Evolutionary conservation across 208 protist species (phyloP).

Genomic region (Leishmania arabica): DNA sequence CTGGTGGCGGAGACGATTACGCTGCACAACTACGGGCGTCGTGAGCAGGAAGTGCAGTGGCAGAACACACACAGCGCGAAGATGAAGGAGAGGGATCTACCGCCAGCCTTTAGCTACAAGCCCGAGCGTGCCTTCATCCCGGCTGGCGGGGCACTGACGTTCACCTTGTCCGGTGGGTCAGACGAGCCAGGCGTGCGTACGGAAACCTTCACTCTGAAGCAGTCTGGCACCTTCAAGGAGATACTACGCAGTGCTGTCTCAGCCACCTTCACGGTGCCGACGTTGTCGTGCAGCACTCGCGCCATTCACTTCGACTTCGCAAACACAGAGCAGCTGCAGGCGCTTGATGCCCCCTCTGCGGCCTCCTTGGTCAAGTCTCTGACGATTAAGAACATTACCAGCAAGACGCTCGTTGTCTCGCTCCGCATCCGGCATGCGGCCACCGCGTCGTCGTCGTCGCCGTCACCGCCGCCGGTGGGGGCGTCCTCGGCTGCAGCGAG

Average conservation of each 20-base stretch:
- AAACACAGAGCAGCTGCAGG: conserved; percentile 38
- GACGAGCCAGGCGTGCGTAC: conserved; percentile 52
- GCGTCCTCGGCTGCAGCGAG: conserved; percentile 7
- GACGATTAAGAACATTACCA: conserved; percentile 89
- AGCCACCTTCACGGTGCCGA: conserved; percentile 86
- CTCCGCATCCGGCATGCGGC: conserved; percentile 50
- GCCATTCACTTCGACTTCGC: conserved; percentile 87
- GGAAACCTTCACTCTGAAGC: conserved; percentile 88
- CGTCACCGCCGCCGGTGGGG: conserved; percentile 16
- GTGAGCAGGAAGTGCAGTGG: conserved; percentile 92
- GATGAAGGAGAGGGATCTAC: conserved; percentile 66
- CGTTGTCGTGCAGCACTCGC: conserved; percentile 78
- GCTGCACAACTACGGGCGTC: conserved; percentile 91
- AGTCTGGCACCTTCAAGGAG: conserved; percentile 75
- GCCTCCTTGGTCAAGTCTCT: conserved; percentile 63
- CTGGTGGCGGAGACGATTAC: conserved; percentile 49
- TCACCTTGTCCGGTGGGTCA: conserved; percentile 65
- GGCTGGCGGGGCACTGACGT: conserved; percentile 46
- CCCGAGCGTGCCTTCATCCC: conserved; percentile 84
- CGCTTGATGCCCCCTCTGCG: not conserved
- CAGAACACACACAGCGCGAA: conserved; percentile 63
- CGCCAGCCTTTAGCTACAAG: conserved; percentile 74
- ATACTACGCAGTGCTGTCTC: conserved; percentile 72
- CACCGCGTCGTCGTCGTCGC: conserved; percentile 11
- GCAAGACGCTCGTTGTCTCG: conserved; percentile 71